Base-by-base conservation (phyloP, 768 basidiomycete genomes). In the Pleurotus ostreatus region DNA sequence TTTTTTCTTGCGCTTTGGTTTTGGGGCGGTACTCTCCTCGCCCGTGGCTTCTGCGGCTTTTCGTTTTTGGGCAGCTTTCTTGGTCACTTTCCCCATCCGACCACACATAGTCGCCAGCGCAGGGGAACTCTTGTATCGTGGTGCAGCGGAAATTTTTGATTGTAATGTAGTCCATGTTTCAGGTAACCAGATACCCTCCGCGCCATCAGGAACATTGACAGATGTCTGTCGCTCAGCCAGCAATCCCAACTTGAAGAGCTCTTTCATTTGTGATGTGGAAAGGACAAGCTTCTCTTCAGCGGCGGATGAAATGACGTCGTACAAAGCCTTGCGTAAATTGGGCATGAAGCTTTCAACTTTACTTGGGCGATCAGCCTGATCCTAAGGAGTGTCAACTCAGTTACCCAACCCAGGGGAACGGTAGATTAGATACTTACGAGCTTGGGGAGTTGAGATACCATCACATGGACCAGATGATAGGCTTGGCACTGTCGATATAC, bases 401-500 rank as follows among this genome's bases (percentile, higher is more conserved):
- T 34, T 34, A 34, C 30, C 30, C 11, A 2, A 34, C 30, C 30
- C 11, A 2, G 30, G 7, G 30, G 30, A 3, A 75, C 65, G 64
- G 53, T 9, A 38, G 40, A 66, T 37, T 38, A 5, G 44, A 47
- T 23, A 71, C 80, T 45, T 58, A 85, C 84, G 54, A 77, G 64
- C 1, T 71, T 67, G 13, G 82, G 74, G 12, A 85, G 67, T 54
- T 83, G 81, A 51, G 71, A 78, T 44, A 90, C 60, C 9, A 97
- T 74, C 6, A 77, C 68, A 53, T 89, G 81, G 13, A 95, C 66
- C 23, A 97, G 78, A 26, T 85, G 81, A 68, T 90, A 85, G 3
- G 79, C 83, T 68, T 95, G 93, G 46, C 77, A 77, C 66, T 81
- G 83, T 52, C 95, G 79, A 67, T 89, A 96, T 1, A 76, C 69